These are phyloP conservation scores for Metschnikowia cubensis DNA, from an alignment of 805 yeast genomes.

Conservation along the genomic window DNA sequence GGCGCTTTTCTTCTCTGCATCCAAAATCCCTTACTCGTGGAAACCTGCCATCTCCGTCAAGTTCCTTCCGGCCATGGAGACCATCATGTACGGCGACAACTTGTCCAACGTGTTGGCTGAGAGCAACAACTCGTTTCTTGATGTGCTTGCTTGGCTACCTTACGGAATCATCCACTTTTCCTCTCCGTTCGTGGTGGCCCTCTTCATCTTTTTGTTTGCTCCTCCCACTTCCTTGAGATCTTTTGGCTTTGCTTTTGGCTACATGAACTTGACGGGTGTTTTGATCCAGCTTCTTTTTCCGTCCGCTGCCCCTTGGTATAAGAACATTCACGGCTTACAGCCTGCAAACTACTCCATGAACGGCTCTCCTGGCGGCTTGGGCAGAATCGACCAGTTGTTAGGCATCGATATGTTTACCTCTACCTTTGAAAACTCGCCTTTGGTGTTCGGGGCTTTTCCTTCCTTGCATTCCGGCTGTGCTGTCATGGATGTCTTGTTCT, in stretches of 20 bases:
- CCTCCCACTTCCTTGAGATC: constrained; percentile 85
- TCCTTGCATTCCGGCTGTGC: constrained; percentile 93
- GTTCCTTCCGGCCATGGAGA: constrained; percentile 86
- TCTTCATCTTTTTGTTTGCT: constrained; percentile 73
- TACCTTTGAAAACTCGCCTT: constrained; percentile 80
- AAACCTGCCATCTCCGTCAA: constrained; percentile 90
- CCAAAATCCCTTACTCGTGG: constrained; percentile 66
- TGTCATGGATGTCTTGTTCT: constrained; percentile 85
- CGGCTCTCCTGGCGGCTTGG: constrained; percentile 95
- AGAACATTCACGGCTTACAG: constrained; percentile 72
- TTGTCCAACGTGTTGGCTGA: constrained; percentile 79
- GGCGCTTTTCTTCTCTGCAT: constrained; percentile 71
- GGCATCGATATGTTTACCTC: constrained; percentile 82
- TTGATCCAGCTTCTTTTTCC: constrained; percentile 79
- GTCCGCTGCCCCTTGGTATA: constrained; percentile 98
- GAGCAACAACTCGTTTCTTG: constrained; percentile 58
- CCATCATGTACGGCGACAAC: constrained; percentile 88
- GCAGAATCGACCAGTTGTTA: constrained; percentile 73
- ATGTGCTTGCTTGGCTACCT: constrained; percentile 91
- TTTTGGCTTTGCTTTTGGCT: constrained; percentile 91
- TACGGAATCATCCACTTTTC: constrained; percentile 88
- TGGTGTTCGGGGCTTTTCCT: constrained; percentile 87
- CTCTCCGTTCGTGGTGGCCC: constrained; percentile 86
- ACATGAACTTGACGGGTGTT: constrained; percentile 87
- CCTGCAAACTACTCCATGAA: constrained; percentile 89